Evolutionary conservation across 805 yeast genomes (phyloP), one percentile per base, ranked within the genome.

Genomic region (Barnettozyma pratensis): DNA sequence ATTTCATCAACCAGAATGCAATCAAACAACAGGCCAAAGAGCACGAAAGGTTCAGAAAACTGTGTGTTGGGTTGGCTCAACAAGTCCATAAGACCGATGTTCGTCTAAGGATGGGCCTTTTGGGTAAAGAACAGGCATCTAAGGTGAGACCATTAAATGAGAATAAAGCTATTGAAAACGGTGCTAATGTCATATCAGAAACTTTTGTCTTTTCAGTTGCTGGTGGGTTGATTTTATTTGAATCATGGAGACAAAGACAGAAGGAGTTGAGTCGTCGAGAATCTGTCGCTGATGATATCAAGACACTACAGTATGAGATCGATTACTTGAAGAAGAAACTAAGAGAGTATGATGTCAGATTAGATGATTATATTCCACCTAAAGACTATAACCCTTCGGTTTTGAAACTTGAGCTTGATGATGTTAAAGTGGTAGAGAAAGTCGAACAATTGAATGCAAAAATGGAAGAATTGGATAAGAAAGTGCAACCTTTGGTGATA

Each of bases 71-170:
- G 9, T 70, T 87, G 29, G 96, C 96, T 3, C 96, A 88, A 64
- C 63, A 74, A 26, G 63, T 87, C 29, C 95, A 88, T 59, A 72
- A 71, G 39, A 70, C 85, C 6, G 96, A 88, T 58, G 71, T 81
- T 44, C 68, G 67, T 32, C 66, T 88, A 49, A 75, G 91, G 45
- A 74, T 79, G 76, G 71, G 76, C 37, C 70, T 87, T 39, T 26
- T 63, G 35, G 63, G 66, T 1, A 54, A 60, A 25, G 54, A 58
- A n/a, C 59, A 56, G 11, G 60, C 52, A 0, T 48, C 76, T 42
- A 77, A 76, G 56, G 76, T 87, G 7, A 75, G 95, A 42, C 96
- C 96, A 0, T 73, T 88, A 62, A 87, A 87, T 62, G 96, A 87
- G 55, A 79, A 81, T 10, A 83, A 80, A 59, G 96, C 96, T 36